These are phyloP conservation scores for Blepharisma japonicum DNA, from an alignment of 73 alveolate genomes.

Conservation along the genomic window DNA sequence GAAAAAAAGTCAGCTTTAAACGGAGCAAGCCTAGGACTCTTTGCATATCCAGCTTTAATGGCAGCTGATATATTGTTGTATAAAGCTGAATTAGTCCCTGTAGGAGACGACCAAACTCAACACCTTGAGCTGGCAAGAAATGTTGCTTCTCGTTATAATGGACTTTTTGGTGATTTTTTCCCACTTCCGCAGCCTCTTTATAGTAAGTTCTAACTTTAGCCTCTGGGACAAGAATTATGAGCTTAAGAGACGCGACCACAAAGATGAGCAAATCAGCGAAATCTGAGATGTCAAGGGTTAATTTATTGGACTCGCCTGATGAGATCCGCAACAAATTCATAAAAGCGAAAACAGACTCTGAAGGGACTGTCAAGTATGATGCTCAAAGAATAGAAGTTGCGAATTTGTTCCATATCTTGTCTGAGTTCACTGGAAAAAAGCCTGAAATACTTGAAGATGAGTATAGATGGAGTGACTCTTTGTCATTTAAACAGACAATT, in stretches of 20 bases:
- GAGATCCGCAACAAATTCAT: slow-evolving; percentile 49
- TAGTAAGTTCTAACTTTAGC: slow-evolving; percentile 9
- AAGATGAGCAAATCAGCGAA: slow-evolving; percentile 82
- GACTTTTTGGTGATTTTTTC: slow-evolving; percentile 36
- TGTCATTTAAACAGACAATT: slow-evolving; percentile 59
- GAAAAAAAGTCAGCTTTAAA: slow-evolving; percentile 62
- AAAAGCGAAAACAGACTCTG: slow-evolving; percentile 82
- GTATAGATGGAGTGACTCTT: slow-evolving; percentile 55
- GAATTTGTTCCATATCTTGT: slow-evolving; percentile 65
- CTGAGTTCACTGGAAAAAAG: slow-evolving; percentile 48
- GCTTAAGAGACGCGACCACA: slow-evolving; percentile 67
- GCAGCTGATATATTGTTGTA: slow-evolving; percentile 86
- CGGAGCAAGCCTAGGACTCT: slow-evolving; percentile 59
- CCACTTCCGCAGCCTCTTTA: slow-evolving; percentile 1
- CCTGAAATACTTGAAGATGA: slow-evolving; percentile 35
- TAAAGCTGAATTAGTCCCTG: slow-evolving; percentile 68
- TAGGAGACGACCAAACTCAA: slow-evolving; percentile 83
- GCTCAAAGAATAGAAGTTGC: slow-evolving; percentile 61
- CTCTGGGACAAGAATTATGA: slow-evolving; percentile 67
- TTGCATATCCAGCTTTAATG: slow-evolving; percentile 81
- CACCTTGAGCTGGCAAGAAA: slow-evolving; percentile 83
- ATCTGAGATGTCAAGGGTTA: slow-evolving; percentile 55
- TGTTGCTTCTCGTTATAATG: slow-evolving; percentile 64
- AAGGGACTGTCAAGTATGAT: slow-evolving; percentile 42
- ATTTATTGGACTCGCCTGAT: slow-evolving; percentile 74